Percentiles rank a stretch among this genome's conserved stretches.
phyloP scores from a whole-genome alignment of 2,329 filamentous ascomycete genomes.

The Diaporthe helianthi region DNA sequence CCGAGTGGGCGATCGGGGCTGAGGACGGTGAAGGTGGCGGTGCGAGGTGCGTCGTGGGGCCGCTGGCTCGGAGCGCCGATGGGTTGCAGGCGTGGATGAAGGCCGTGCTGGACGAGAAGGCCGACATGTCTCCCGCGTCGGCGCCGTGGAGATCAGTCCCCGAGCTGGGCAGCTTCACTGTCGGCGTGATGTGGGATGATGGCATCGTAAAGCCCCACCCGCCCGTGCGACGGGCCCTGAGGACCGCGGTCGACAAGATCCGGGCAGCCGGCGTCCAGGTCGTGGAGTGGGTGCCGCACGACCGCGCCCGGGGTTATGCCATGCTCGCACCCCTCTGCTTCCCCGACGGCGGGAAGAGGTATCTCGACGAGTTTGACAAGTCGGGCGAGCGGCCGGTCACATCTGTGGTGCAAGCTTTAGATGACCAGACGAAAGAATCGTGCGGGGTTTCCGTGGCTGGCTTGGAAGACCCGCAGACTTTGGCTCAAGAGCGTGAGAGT shows the following conservation, averaged over 20 bases:
- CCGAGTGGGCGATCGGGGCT: neutral
- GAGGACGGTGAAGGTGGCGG: no score
- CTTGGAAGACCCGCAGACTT: neutral
- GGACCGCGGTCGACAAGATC: conserved; percentile 26
- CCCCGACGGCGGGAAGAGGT: conserved; percentile 26
- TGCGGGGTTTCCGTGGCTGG: conserved; percentile 27
- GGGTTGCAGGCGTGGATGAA: conserved; percentile 32
- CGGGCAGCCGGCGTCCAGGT: conserved; percentile 28
- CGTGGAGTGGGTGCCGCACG: conserved; percentile 34
- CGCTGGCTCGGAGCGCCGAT: conserved; percentile 28
- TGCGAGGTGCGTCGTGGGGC: conserved; percentile 21
- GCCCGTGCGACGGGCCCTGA: conserved; percentile 28
- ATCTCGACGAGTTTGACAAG: conserved; percentile 24
- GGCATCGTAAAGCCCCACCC: conserved; percentile 34
- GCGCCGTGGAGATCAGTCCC: conserved; percentile 24
- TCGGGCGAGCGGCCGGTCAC: conserved; percentile 35
- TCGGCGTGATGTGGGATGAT: conserved; percentile 33
- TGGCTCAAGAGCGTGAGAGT: conserved; percentile 15
- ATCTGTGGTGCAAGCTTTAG: conserved; percentile 33
- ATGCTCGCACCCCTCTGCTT: conserved; percentile 24
- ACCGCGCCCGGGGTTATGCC: conserved; percentile 31
- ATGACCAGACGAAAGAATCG: no score
- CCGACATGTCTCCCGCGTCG: conserved; percentile 21
- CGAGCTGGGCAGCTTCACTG: conserved; percentile 1
- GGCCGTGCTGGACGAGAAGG: conserved; percentile 23